Evolutionary conservation across 2,329 filamentous ascomycete genomes (phyloP).

Genomic region (Monascus ruber): DNA sequence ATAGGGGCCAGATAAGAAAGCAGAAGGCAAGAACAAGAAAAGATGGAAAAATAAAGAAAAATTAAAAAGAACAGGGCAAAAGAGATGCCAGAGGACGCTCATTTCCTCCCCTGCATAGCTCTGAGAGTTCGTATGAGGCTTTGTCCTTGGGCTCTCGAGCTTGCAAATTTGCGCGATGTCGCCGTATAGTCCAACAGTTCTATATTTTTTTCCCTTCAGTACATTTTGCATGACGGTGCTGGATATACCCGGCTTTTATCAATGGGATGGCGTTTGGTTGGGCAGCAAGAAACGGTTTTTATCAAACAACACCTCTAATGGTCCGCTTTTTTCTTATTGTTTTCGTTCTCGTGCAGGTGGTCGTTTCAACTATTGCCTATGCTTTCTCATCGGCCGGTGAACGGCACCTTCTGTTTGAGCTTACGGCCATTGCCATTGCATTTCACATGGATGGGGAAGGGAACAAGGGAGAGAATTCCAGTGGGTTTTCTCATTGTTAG

Average conservation of each 20-base stretch:
- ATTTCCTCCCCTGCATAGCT: neutral
- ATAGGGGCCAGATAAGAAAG: constrained; percentile 30
- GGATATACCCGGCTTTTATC: constrained; percentile 38
- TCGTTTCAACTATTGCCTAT: no score
- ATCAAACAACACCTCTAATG: constrained; percentile 9
- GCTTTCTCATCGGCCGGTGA: no score
- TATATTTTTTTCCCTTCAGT: constrained; percentile 13
- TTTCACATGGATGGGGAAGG: no score
- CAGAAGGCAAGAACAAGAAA: constrained; percentile 9
- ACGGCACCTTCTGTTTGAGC: no score
- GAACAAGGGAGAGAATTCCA: no score
- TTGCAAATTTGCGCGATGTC: constrained; percentile 2
- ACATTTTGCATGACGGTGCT: constrained; percentile 38
- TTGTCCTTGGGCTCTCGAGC: no score
- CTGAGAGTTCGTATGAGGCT: neutral
- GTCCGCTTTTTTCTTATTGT: constrained; percentile 5
- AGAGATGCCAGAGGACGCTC: neutral
- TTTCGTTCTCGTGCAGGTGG: no score
- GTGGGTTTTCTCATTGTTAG: no score
- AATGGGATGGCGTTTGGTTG: constrained; percentile 27
- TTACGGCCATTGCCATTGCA: no score
- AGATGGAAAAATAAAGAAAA: constrained; percentile 5
- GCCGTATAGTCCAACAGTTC: constrained; percentile 12
- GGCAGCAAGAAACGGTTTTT: constrained; percentile 10
- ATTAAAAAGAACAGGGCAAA: neutral